Evolutionary conservation across 73 alveolate species (phyloP), one percentile per base, ranked within the genome.

Genomic region (Breviolum minutum): DNA sequence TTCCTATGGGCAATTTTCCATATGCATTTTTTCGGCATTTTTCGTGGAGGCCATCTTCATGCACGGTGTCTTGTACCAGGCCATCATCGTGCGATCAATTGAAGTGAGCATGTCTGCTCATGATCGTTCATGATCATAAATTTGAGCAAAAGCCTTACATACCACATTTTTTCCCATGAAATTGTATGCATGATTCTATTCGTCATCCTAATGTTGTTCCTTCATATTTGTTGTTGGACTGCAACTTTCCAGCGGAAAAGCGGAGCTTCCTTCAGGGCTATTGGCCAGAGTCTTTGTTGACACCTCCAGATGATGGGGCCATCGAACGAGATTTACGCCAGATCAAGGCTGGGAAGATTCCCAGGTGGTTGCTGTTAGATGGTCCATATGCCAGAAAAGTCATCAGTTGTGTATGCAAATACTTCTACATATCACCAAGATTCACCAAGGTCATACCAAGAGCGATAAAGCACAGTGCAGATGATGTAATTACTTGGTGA

Each of bases 1-100:
- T n/a, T n/a, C n/a, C n/a, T n/a, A n/a, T n/a, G n/a, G n/a, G n/a
- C n/a, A n/a, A n/a, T n/a, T n/a, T n/a, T n/a, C n/a, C 0, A 40
- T 40, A 40, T 40, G 82, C 5, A 40, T 20, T n/a, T n/a, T n/a
- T n/a, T n/a, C n/a, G n/a, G 85, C 62, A 27, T 10, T 9, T 5
- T 19, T 27, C 32, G 32, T 54, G 17, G 63, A 92, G 98, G 98
- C 87, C 60, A 29, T 80, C 63, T 80, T 94, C 63, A 69, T 77
- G 86, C 99, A 94, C 74, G 99, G 99, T 27, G 94, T 94, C 24
- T 68, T 94, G 64, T 94, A 94, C 71, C 99, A 92, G 98, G 98
- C 90, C 29, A 63, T 17, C 29, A 63, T 17, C 5, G 62, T 20
- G 63, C 11, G 63, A 30, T 8, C 24, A 64, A 63, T 77, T 61